Percentiles rank a stretch among this genome's conserved stretches.
Evolutionary conservation across 495 filamentous ascomycete species (phyloP).

Genomic region (Trichoderma virens): DNA sequence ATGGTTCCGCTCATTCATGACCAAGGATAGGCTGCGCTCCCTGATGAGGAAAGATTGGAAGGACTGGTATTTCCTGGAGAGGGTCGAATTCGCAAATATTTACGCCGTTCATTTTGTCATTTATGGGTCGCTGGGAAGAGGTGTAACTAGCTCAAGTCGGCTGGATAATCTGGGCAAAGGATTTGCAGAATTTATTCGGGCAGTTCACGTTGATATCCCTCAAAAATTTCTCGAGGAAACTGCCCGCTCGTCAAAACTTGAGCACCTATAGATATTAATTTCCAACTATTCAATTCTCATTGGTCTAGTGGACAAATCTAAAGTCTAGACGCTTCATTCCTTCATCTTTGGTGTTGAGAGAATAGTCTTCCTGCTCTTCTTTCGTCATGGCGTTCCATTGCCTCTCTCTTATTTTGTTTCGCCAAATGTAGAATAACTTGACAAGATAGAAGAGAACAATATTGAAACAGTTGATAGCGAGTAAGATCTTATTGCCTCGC

Average conservation of each 20-base stretch:
- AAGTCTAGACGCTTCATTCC: constrained; percentile 25
- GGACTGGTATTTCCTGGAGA: constrained; percentile 17
- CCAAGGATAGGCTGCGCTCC: constrained; percentile 26
- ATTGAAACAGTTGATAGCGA: constrained; percentile 37
- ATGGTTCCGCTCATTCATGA: constrained; percentile 43
- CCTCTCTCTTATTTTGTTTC: constrained; percentile 27
- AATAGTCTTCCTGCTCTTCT: constrained; percentile 29
- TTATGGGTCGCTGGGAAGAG: constrained; percentile 45
- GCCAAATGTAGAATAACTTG: constrained; percentile 34
- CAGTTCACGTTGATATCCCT: not conserved
- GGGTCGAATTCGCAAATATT: constrained; percentile 38
- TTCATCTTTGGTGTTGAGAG: constrained; percentile 22
- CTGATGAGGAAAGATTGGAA: constrained; percentile 35
- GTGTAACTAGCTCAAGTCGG: constrained; percentile 41
- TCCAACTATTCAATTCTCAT: not conserved
- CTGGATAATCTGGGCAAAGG: constrained; percentile 48
- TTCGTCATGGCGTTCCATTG: constrained; percentile 32
- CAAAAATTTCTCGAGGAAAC: not conserved
- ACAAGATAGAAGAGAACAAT: constrained; percentile 25
- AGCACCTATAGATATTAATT: not conserved
- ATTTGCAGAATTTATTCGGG: constrained; percentile 7
- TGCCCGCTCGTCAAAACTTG: not conserved
- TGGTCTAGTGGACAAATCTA: constrained; percentile 20
- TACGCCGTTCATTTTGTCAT: constrained; percentile 48
- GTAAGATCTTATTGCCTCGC: constrained; percentile 42